phyloP scores from a whole-genome alignment of 2,329 filamentous ascomycete genomes.

The Diaporthe velutina region DNA sequence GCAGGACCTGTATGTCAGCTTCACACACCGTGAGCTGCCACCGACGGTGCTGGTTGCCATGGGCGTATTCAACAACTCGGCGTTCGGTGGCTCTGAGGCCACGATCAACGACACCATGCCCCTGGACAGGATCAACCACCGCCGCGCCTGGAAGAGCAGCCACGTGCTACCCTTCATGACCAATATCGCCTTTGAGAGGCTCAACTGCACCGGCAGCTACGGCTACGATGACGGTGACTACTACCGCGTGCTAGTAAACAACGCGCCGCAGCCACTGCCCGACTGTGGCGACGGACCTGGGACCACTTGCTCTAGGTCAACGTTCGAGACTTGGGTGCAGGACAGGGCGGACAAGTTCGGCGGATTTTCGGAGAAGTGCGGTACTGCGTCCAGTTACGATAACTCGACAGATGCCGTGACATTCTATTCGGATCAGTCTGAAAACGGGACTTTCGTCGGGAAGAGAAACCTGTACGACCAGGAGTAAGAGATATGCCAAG shows the following conservation, averaged over 20 bases:
- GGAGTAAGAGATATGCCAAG: background rate
- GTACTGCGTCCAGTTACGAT: constrained; percentile 45
- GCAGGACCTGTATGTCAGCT: constrained; percentile 75
- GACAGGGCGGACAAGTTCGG: constrained; percentile 53
- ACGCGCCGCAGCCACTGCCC: constrained; percentile 56
- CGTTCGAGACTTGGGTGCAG: constrained; percentile 55
- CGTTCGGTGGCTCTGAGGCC: constrained; percentile 62
- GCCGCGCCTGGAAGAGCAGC: constrained; percentile 73
- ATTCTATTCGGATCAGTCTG: constrained; percentile 49
- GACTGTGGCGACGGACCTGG: constrained; percentile 59
- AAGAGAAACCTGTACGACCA: constrained; percentile 43
- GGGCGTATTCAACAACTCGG: constrained; percentile 78
- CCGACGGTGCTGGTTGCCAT: constrained; percentile 76
- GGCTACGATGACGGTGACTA: constrained; percentile 66
- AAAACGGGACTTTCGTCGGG: constrained; percentile 46
- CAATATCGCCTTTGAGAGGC: constrained; percentile 75
- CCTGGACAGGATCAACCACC: constrained; percentile 70
- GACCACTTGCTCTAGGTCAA: constrained; percentile 55
- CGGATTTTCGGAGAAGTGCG: constrained; percentile 57
- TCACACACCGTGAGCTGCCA: constrained; percentile 77
- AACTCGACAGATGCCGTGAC: constrained; percentile 52
- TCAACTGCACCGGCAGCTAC: constrained; percentile 70
- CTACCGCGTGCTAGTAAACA: constrained; percentile 60
- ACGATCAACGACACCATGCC: constrained; percentile 75
- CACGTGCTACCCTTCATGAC: constrained; percentile 74